phyloP scores from a whole-genome alignment of 352 stramenopile genomes.

The Thraustotheca clavata region DNA sequence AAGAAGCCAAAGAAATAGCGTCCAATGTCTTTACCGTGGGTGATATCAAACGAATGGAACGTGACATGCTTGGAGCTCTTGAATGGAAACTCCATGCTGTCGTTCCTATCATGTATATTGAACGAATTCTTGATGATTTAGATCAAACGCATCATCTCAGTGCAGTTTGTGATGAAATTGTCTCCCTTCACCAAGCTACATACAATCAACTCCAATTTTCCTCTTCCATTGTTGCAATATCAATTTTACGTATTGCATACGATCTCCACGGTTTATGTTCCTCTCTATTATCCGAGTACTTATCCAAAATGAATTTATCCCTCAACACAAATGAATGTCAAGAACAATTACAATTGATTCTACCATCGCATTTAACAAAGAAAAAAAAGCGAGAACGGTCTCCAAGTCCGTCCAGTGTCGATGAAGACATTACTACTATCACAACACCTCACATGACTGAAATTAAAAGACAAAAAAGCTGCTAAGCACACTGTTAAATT shows the following conservation, averaged over 20 bases:
- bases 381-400: slow-evolving; percentile 16
- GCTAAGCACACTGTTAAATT: background rate
- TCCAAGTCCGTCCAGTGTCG: slow-evolving; percentile 9
- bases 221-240: background rate
- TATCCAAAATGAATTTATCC: background rate
- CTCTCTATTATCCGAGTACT: background rate
- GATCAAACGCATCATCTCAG: background rate
- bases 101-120: slow-evolving; percentile 17
- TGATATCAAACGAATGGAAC: slow-evolving; percentile 24
- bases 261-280: background rate
- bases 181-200: background rate
- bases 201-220: background rate
- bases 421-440: background rate
- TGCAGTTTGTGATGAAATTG: background rate
- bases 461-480: background rate
- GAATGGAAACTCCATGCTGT: slow-evolving; percentile 27
- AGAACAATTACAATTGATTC: background rate
- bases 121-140: slow-evolving; percentile 23
- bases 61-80: slow-evolving; percentile 23
- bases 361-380: background rate
- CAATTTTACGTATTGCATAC: background rate
- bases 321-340: background rate
- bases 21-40: slow-evolving; percentile 21
- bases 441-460: background rate
- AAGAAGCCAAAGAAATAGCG: slow-evolving; percentile 22